Evolutionary conservation across 2,329 filamentous ascomycete genomes (phyloP), one percentile per base, ranked within the genome.

Genomic region (Calonectria pseudoreteaudii): DNA sequence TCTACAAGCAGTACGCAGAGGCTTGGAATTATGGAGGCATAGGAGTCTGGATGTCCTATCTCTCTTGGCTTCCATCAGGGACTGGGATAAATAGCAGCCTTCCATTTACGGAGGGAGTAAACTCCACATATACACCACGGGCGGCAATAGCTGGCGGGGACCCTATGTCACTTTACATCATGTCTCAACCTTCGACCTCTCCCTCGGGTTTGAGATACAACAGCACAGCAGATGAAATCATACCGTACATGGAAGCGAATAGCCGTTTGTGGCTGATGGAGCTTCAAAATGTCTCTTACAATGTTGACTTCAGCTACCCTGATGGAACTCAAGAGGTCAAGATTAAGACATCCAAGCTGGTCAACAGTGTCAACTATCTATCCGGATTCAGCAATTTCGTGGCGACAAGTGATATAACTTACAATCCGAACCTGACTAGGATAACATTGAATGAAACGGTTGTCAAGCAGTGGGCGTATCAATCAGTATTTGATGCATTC

Each of bases 71-170:
- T 14, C 44, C 64, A 7, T 34, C 8, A 20, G 6, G 64, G n/a
- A 10, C 34, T 47, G 5, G 64, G 30, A 28, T 50, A 4, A 66
- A 66, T 16, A 66, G 64, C n/a, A 66, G 64, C 31, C 20, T 66
- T 23, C 64, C 64, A 4, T 66, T 50, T 20, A 66, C 64, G 2
- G 8, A n/a, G 20, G 7, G 5, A 7, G 44, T n/a, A 36, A 66
- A 66, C 34, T 14, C 18, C 30, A 36, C 64, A 6, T 66, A 49
- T 28, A 38, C n/a, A 7, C 64, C 64, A 38, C 64, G 64, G 6
- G n/a, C 31, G 10, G 47, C 64, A 38, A 50, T 66, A 16, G 64
- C 64, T 23, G 64, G 64, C n/a, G 64, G 64, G 11, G 44, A 66
- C 4, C 64, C 64, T 13, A 44, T 66, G 2, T 36, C 64, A 4